These are phyloP conservation scores for Fusarium xylarioides DNA, from an alignment of 2,329 filamentous ascomycete species.

Conservation along the genomic window DNA sequence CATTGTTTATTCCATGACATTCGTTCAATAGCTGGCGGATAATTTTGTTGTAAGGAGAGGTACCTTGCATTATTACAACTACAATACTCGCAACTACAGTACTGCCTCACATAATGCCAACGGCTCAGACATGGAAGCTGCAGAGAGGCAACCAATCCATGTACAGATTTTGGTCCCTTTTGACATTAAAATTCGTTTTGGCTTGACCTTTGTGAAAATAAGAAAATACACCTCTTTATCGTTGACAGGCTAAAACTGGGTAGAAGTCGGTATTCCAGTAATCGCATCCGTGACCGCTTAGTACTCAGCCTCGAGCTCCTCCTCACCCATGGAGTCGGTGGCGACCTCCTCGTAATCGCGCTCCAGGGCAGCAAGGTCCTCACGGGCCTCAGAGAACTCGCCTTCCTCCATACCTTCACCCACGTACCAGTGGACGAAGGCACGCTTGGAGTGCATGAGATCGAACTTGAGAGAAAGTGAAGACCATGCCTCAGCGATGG, in stretches of 20 bases:
- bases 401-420: conserved; percentile 99
- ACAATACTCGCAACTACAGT: conserved; percentile 32
- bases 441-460: conserved; percentile 99
- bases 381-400: conserved; percentile 98
- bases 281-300: conserved; percentile 57
- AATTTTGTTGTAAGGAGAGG: conserved; percentile 1
- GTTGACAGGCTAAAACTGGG: conserved; percentile 43
- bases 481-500: conserved; percentile 98
- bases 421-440: conserved; percentile 99
- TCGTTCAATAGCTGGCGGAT: background rate
- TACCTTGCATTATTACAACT: conserved; percentile 31
- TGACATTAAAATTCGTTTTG: conserved; percentile 51
- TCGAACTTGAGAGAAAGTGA: conserved; percentile 98
- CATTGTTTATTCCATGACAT: background rate
- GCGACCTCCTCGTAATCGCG: conserved; percentile 99
- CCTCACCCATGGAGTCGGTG: conserved; percentile 89
- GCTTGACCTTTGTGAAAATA: conserved; percentile 49
- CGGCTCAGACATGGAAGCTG: conserved; percentile 21
- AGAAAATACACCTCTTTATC: conserved; percentile 51
- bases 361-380: conserved; percentile 97
- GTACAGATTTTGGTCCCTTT: conserved; percentile 46
- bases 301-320: conserved; percentile 92
- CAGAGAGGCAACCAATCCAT: conserved; percentile 26
- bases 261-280: conserved; percentile 38
- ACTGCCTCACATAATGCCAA: conserved; percentile 19